phyloP scores from a whole-genome alignment of 1,139 yeast species.

The Nematodospora anomalae region DNA sequence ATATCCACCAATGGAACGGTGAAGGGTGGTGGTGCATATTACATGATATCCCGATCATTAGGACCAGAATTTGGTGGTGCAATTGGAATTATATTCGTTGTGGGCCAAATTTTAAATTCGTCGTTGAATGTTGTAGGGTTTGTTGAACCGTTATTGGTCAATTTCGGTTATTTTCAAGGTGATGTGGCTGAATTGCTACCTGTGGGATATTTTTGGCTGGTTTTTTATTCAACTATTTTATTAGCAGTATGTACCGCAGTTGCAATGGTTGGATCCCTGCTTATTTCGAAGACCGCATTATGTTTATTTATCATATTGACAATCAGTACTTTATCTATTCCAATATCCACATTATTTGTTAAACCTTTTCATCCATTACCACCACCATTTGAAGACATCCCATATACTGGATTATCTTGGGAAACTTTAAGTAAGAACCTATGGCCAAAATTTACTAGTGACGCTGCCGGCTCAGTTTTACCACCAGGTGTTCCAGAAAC shows the following conservation, averaged over 20 bases:
- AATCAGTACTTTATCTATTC: constrained; percentile 77
- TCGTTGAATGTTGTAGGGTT: constrained; percentile 80
- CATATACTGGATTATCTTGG: constrained; percentile 76
- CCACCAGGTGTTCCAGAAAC: constrained; percentile 59
- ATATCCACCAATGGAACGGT: constrained; percentile 83
- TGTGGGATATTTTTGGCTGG: constrained; percentile 57
- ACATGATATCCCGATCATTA: constrained; percentile 74
- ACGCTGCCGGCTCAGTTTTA: constrained; percentile 87
- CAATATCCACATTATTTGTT: constrained; percentile 69
- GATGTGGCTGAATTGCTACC: constrained; percentile 49
- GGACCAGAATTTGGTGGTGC: constrained; percentile 89
- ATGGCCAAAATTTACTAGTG: constrained; percentile 76
- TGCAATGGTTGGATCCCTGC: constrained; percentile 77
- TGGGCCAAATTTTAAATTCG: constrained; percentile 75
- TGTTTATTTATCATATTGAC: constrained; percentile 68
- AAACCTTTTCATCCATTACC: constrained; percentile 51
- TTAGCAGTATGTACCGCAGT: constrained; percentile 72
- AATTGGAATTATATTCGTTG: constrained; percentile 71
- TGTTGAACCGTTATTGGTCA: constrained; percentile 69
- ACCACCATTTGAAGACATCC: constrained; percentile 45
- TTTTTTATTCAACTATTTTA: constrained; percentile 64
- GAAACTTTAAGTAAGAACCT: constrained; percentile 62
- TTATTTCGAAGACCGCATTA: constrained; percentile 84
- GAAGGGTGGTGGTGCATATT: constrained; percentile 82
- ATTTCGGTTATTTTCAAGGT: constrained; percentile 62